Conservation (phyloP, 805 yeast genomes). For the Monosporozyma siamensis region DNA sequence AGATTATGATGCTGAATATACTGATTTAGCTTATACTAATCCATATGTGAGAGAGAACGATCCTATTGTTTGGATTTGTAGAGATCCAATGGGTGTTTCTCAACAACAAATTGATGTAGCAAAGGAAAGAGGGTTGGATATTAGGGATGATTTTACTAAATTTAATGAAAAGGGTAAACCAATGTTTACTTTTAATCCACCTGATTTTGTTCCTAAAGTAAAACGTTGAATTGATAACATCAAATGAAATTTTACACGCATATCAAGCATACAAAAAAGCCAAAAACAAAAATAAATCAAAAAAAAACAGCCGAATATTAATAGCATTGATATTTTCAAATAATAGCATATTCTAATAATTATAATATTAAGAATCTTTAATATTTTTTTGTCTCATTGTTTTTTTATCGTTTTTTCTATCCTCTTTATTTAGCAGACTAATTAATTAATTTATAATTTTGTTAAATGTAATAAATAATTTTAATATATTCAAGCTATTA, state of each 20-base stretch:
- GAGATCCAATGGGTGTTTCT: constrained; percentile 59
- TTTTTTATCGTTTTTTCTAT: too few relatives aligned
- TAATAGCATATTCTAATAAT: too few relatives aligned
- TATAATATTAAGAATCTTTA: too few relatives aligned
- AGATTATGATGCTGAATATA: constrained; percentile 26
- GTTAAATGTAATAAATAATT: neutral
- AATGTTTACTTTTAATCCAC: constrained; percentile 55
- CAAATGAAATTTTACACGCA: too few relatives aligned
- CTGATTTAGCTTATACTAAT: constrained; percentile 26
- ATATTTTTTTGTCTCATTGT: too few relatives aligned
- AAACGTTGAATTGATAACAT: constrained; percentile 4
- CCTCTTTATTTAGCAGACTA: neutral
- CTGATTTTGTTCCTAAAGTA: constrained; percentile 42
- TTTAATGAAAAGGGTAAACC: constrained; percentile 50
- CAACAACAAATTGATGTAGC: constrained; percentile 49
- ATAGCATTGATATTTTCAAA: too few relatives aligned
- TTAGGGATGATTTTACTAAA: constrained; percentile 48
- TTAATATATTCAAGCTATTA: too few relatives aligned
- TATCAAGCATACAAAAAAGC: neutral
- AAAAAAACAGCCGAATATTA: too few relatives aligned
- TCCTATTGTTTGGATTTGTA: constrained; percentile 64
- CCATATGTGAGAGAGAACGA: constrained; percentile 23
- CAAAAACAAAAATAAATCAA: neutral
- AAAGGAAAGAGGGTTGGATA: constrained; percentile 41
- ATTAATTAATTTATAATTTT: too few relatives aligned